Conservation (phyloP, 345 rosid species). For the Eucalyptus viminalis region DNA sequence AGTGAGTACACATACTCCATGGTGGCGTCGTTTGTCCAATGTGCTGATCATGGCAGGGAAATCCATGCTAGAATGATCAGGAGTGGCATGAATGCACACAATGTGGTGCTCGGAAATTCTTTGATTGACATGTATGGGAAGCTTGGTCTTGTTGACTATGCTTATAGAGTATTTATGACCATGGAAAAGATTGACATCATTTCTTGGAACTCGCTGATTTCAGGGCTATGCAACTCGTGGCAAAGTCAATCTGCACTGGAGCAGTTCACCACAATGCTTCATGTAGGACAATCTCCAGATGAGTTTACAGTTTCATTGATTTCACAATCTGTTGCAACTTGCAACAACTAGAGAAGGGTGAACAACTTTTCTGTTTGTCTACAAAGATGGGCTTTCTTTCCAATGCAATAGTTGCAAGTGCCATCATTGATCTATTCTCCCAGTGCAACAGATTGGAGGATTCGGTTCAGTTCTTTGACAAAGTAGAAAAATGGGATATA, state of each 20-base stretch:
- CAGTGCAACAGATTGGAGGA: constrained; percentile 73
- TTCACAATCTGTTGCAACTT: constrained; percentile 33
- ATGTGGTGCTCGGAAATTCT: constrained; percentile 60
- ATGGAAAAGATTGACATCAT: constrained; percentile 44
- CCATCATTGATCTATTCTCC: constrained; percentile 62
- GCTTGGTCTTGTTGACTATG: constrained; percentile 32
- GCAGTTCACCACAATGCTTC: constrained; percentile 35
- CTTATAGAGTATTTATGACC: constrained; percentile 30
- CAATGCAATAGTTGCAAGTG: constrained; percentile 60
- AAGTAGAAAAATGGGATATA: constrained; percentile 37
- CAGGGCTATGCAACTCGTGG: constrained; percentile 31
- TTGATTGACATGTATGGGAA: constrained; percentile 62
- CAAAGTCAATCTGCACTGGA: constrained; percentile 25
- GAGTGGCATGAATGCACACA: constrained; percentile 16
- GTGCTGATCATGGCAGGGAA: constrained; percentile 40
- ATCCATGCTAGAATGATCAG: constrained; percentile 47
- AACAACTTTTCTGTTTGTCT: constrained; percentile 47
- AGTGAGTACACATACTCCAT: constrained; percentile 51
- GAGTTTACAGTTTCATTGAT: constrained; percentile 37
- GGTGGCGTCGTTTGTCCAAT: constrained; percentile 27
- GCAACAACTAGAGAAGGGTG: constrained; percentile 50
- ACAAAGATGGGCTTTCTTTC: constrained; percentile 54
- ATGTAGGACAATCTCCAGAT: constrained; percentile 30
- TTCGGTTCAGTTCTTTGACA: constrained; percentile 43
- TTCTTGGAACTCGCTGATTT: constrained; percentile 70